Percentiles rank a stretch among this genome's conserved stretches.
Evolutionary conservation across 495 filamentous ascomycete species (phyloP).

Genomic region (Friedmanniomyces endolithicus): DNA sequence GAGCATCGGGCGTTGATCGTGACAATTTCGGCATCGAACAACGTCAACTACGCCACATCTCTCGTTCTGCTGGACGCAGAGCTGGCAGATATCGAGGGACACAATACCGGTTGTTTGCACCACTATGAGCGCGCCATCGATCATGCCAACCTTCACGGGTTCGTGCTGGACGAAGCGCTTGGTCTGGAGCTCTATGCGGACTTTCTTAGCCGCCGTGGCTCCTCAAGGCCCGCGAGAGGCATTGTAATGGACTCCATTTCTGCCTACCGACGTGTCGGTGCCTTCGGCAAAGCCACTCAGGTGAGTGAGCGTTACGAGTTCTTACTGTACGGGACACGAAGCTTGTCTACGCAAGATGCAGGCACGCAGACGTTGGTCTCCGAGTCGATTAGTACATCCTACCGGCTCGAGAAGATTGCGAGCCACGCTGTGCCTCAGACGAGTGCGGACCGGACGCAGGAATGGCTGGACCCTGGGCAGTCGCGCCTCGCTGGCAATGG

Average conservation of each 20-base stretch:
- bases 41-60: slow-evolving; percentile 73
- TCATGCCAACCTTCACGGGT: slow-evolving; percentile 65
- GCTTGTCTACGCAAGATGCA: slow-evolving; percentile 50
- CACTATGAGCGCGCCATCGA: slow-evolving; percentile 68
- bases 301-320: slow-evolving; percentile 60
- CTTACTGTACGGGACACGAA: slow-evolving; percentile 53
- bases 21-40: slow-evolving; percentile 52
- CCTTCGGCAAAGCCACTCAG: slow-evolving; percentile 57
- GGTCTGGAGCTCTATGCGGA: slow-evolving; percentile 66
- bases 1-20: slow-evolving; percentile 53
- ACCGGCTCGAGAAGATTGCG: slow-evolving; percentile 38
- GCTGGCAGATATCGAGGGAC: slow-evolving; percentile 49
- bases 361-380: slow-evolving; percentile 54
- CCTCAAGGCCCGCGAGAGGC: slow-evolving; percentile 59
- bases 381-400: slow-evolving; percentile 2
- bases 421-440: slow-evolving; percentile 5
- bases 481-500: background rate
- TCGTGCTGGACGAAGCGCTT: slow-evolving; percentile 68
- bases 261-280: slow-evolving; percentile 62
- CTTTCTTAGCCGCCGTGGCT: slow-evolving; percentile 57
- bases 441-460: slow-evolving; percentile 51
- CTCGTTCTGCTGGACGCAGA: slow-evolving; percentile 62
- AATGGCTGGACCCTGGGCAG: slow-evolving; percentile 39
- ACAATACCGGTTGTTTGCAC: slow-evolving; percentile 49
- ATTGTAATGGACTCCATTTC: slow-evolving; percentile 60